Evolutionary conservation across 2,329 filamentous ascomycete genomes (phyloP).

Genomic region (Apiospora hydei): DNA sequence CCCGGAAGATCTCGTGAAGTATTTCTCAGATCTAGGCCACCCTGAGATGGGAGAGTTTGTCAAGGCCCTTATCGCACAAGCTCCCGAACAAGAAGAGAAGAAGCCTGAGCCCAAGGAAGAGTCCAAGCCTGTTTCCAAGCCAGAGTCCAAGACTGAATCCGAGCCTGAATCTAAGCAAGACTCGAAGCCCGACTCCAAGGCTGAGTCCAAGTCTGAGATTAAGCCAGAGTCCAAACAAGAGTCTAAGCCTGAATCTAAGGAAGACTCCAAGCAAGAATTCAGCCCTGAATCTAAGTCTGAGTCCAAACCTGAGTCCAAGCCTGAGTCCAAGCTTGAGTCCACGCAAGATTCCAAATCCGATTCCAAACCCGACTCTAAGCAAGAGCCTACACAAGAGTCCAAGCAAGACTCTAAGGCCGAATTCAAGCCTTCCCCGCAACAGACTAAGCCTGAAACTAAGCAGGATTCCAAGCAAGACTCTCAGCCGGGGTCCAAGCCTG

Average conservation of each 20-base stretch:
- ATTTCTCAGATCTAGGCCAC: constrained; percentile 38
- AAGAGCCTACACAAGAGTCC: not conserved
- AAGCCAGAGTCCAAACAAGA: not conserved
- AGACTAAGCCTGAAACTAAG: too few species aligned
- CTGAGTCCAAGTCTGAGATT: not conserved
- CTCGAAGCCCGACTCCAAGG: not conserved
- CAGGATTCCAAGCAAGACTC: not conserved
- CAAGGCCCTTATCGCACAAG: constrained; percentile 33
- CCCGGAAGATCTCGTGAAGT: constrained; percentile 35
- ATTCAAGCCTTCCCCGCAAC: not conserved
- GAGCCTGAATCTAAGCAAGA: not conserved
- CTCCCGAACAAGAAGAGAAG: constrained; percentile 21
- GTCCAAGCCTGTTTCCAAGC: not conserved
- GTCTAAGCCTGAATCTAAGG: too few species aligned
- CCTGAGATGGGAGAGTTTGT: constrained; percentile 42
- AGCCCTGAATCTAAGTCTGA: too few species aligned
- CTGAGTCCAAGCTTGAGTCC: not conserved
- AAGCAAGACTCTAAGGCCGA: not conserved
- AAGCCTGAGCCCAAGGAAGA: constrained; percentile 8
- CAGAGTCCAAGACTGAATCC: not conserved
- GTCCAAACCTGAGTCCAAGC: not conserved
- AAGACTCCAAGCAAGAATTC: not conserved
- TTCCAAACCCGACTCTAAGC: too few species aligned
- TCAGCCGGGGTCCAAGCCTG: not conserved
- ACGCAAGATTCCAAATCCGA: not conserved